phyloP scores from a whole-genome alignment of 192 early-diverging fungal genomes.

The Irineochytrium annulatum region DNA sequence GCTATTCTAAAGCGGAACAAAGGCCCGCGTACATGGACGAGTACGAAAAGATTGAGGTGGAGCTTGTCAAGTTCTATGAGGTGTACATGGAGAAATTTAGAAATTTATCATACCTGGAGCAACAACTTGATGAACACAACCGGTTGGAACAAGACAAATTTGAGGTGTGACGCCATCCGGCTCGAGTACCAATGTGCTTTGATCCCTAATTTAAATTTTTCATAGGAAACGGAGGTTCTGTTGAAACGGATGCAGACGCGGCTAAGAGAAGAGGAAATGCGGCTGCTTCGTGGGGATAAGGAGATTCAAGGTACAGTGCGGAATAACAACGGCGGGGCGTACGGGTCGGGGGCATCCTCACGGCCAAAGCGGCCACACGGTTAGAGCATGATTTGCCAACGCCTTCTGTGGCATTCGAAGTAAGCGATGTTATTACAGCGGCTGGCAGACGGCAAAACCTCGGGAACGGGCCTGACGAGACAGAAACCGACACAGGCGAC shows the following conservation, averaged over 20 bases:
- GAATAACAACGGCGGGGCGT: not conserved
- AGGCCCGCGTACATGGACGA: slow-evolving; percentile 60
- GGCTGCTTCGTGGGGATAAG: slow-evolving; percentile 45
- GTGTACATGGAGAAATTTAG: slow-evolving; percentile 48
- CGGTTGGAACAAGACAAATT: slow-evolving; percentile 49
- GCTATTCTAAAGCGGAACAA: not conserved
- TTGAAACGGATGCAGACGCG: slow-evolving; percentile 48
- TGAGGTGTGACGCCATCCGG: slow-evolving; percentile 22
- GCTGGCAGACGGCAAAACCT: slow-evolving; percentile 5
- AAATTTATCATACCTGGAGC: slow-evolving; percentile 49
- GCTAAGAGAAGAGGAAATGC: slow-evolving; percentile 51
- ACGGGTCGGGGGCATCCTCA: not conserved
- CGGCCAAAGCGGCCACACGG: slow-evolving; percentile 16
- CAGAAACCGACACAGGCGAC: slow-evolving; percentile 8
- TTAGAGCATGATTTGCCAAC: slow-evolving; percentile 9
- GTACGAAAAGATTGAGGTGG: slow-evolving; percentile 52
- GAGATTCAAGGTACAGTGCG: slow-evolving; percentile 27
- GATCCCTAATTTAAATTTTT: not conserved
- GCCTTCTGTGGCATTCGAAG: too few species aligned
- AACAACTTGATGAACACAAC: slow-evolving; percentile 52
- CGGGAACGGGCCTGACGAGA: slow-evolving; percentile 4
- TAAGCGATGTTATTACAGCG: not conserved
- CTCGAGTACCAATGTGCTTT: slow-evolving; percentile 1
- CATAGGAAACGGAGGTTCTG: slow-evolving; percentile 42
- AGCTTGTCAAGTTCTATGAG: slow-evolving; percentile 44